Conservation (phyloP, 768 basidiomycete genomes). For the Cyclocybe cylindracea region DNA sequence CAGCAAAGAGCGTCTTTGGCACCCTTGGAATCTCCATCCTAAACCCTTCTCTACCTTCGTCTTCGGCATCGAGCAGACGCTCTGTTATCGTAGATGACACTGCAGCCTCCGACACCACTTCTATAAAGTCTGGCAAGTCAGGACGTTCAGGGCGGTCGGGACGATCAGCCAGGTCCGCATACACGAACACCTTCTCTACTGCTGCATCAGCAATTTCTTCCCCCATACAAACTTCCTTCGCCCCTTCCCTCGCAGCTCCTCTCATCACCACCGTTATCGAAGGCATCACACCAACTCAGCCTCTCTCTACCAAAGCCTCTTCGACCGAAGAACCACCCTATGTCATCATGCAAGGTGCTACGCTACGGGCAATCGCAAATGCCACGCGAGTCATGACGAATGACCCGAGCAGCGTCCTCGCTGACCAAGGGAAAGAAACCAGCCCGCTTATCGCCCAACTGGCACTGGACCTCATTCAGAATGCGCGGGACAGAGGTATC, state of each 20-base stretch:
- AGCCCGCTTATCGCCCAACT: slow-evolving; percentile 59
- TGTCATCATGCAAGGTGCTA: slow-evolving; percentile 54
- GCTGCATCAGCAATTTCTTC: slow-evolving; percentile 35
- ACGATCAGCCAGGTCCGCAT: slow-evolving; percentile 10
- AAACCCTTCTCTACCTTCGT: slow-evolving; percentile 42
- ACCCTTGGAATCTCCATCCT: slow-evolving; percentile 70
- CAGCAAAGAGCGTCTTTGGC: slow-evolving; percentile 68
- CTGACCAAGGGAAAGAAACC: slow-evolving; percentile 68
- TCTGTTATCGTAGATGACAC: slow-evolving; percentile 12
- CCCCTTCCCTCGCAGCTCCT: slow-evolving; percentile 42
- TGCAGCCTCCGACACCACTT: slow-evolving; percentile 32
- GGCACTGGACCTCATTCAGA: slow-evolving; percentile 67
- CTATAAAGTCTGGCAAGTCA: slow-evolving; percentile 31
- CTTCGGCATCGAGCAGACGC: slow-evolving; percentile 20
- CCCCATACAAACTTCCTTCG: slow-evolving; percentile 39
- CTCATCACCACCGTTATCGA: slow-evolving; percentile 45
- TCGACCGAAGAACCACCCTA: slow-evolving; percentile 26
- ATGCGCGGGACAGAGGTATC: slow-evolving; percentile 65
- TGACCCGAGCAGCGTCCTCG: slow-evolving; percentile 72
- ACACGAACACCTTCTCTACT: slow-evolving; percentile 17
- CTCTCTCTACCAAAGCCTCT: slow-evolving; percentile 20
- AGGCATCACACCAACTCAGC: slow-evolving; percentile 16
- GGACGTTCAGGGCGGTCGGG: not conserved
- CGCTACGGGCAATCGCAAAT: slow-evolving; percentile 75
- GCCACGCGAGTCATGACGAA: slow-evolving; percentile 88